Conservation (phyloP, 495 filamentous ascomycete genomes). For the Talaromyces stipitatus region DNA sequence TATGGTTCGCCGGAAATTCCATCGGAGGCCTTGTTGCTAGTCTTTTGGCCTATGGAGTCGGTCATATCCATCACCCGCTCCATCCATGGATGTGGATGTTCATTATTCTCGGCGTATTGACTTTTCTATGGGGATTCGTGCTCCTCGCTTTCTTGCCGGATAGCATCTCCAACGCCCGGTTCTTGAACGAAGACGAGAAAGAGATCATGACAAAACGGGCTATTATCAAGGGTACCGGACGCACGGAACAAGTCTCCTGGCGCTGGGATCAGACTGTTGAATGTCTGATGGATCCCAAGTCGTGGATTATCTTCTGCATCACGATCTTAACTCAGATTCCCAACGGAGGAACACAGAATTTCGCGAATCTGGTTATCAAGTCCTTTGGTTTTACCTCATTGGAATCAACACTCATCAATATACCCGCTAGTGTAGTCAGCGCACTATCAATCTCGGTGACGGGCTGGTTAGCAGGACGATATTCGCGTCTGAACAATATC, state of each 20-base stretch:
- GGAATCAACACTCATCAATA: conserved; percentile 34
- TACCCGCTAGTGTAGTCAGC: conserved; percentile 36
- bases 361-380: conserved; percentile 35
- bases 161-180: conserved; percentile 51
- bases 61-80: conserved; percentile 41
- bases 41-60: conserved; percentile 49
- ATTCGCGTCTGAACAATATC: conserved; percentile 21
- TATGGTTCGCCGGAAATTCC: conserved; percentile 54
- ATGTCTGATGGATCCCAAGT: conserved; percentile 47
- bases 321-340: conserved; percentile 43
- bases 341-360: conserved; percentile 39
- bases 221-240: conserved; percentile 30
- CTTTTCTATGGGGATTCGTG: conserved; percentile 47
- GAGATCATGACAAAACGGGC: conserved; percentile 43
- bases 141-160: conserved; percentile 50
- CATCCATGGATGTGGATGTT: conserved; percentile 48
- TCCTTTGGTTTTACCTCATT: conserved; percentile 36
- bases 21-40: conserved; percentile 49
- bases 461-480: conserved; percentile 31
- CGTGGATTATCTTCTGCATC: conserved; percentile 53
- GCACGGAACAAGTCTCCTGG: conserved; percentile 49
- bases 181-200: conserved; percentile 49
- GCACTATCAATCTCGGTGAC: conserved; percentile 25
- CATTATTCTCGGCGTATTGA: conserved; percentile 44
- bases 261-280: conserved; percentile 45